Conservation (phyloP, 2,329 filamentous ascomycete species). For the Beauveria medogensis region DNA sequence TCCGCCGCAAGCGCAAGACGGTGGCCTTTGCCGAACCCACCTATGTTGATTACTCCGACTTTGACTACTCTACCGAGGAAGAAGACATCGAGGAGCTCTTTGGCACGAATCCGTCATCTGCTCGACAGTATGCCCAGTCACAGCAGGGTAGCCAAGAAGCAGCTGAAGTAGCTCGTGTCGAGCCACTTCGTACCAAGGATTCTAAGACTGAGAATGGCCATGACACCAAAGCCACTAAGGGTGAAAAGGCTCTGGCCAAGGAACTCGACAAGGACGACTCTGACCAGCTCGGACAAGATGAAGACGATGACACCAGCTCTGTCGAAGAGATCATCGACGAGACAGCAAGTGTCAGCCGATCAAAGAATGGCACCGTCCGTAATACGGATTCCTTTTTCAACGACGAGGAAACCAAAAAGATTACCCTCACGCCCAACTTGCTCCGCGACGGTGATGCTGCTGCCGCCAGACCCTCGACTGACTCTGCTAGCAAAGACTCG, state of each 20-base stretch:
- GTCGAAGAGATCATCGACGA: slow-evolving; percentile 59
- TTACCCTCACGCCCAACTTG: slow-evolving; percentile 88
- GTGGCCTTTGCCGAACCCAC: slow-evolving; percentile 80
- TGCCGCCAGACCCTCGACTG: slow-evolving; percentile 42
- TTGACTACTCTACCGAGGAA: slow-evolving; percentile 79
- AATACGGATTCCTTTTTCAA: slow-evolving; percentile 97
- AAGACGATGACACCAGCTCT: slow-evolving; percentile 34
- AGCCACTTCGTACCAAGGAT: slow-evolving; percentile 4
- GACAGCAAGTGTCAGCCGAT: slow-evolving; percentile 48
- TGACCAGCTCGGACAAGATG: not conserved
- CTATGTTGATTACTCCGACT: slow-evolving; percentile 80
- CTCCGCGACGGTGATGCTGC: slow-evolving; percentile 68
- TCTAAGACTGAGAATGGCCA: not conserved
- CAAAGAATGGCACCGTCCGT: slow-evolving; percentile 76
- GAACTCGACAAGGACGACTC: slow-evolving; percentile 2
- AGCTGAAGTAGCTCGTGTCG: slow-evolving; percentile 1
- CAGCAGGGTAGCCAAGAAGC: slow-evolving; percentile 23
- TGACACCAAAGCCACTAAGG: slow-evolving; percentile 1
- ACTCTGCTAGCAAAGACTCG: slow-evolving; percentile 34
- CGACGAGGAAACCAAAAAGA: slow-evolving; percentile 94
- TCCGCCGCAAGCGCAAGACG: slow-evolving; percentile 76
- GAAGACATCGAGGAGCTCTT: slow-evolving; percentile 41
- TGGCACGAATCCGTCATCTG: slow-evolving; percentile 21
- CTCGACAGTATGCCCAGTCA: slow-evolving; percentile 16
- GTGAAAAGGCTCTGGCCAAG: not conserved